Evolutionary conservation across 768 basidiomycete species (phyloP).

Genomic region (Leccinum aurantiacum): DNA sequence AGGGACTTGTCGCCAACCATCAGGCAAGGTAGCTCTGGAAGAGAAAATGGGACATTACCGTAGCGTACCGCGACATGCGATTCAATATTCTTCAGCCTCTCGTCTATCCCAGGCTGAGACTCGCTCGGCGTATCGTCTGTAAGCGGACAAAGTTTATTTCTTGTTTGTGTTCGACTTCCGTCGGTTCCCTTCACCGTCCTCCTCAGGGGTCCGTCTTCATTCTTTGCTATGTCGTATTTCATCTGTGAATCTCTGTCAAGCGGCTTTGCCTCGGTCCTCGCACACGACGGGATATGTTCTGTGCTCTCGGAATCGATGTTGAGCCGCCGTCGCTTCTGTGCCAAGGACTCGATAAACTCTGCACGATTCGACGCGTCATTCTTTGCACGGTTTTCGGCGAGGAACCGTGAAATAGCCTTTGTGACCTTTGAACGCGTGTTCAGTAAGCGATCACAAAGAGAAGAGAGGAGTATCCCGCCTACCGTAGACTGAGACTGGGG

Average conservation of each 20-base stretch:
- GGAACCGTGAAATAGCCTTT: slow-evolving; percentile 68
- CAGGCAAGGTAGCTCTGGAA: not conserved
- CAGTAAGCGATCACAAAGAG: not conserved
- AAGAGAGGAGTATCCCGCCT: slow-evolving; percentile 27
- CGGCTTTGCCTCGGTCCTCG: slow-evolving; percentile 69
- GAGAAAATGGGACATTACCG: slow-evolving; percentile 44
- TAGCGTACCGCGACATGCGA: slow-evolving; percentile 72
- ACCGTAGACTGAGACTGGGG: slow-evolving; percentile 62
- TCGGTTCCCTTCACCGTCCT: slow-evolving; percentile 47
- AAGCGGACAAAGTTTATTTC: slow-evolving; percentile 14
- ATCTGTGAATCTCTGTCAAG: slow-evolving; percentile 76
- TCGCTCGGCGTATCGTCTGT: slow-evolving; percentile 38
- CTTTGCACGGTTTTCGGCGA: slow-evolving; percentile 67
- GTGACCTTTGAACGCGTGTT: slow-evolving; percentile 48
- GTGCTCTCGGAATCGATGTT: slow-evolving; percentile 36
- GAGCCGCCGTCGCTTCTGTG: slow-evolving; percentile 52
- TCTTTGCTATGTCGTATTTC: slow-evolving; percentile 86
- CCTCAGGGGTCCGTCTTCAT: slow-evolving; percentile 73
- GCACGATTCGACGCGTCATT: slow-evolving; percentile 76
- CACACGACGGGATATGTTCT: slow-evolving; percentile 53
- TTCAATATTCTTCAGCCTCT: slow-evolving; percentile 67
- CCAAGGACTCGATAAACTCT: slow-evolving; percentile 65
- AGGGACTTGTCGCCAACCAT: slow-evolving; percentile 51
- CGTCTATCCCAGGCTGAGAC: slow-evolving; percentile 59
- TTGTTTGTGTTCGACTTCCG: slow-evolving; percentile 12